phyloP scores from a whole-genome alignment of 441 rosid genomes.

The Corymbia citriodora region DNA sequence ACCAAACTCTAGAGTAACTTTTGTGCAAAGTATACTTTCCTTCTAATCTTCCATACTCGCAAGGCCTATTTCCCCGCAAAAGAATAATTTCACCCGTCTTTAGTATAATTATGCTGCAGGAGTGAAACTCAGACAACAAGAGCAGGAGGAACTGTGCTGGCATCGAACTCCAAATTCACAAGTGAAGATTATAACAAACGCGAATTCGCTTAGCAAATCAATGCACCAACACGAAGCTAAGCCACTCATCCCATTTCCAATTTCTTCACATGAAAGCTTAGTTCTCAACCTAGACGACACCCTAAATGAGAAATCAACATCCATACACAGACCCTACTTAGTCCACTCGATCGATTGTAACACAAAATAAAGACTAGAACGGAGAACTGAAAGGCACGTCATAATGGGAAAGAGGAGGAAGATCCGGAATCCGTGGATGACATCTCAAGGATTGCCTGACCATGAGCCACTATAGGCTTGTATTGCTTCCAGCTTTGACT shows the following conservation, averaged over 20 bases:
- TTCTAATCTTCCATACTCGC: background rate
- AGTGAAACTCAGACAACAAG: background rate
- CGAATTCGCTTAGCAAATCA: background rate
- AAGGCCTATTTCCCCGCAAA: background rate
- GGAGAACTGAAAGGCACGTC: too few relatives aligned
- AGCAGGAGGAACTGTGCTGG: background rate
- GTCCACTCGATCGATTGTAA: too few relatives aligned
- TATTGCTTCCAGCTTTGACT: background rate
- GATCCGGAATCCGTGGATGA: background rate
- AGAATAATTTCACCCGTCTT: background rate
- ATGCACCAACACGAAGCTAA: background rate
- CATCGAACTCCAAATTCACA: background rate
- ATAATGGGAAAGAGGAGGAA: background rate
- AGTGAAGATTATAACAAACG: background rate
- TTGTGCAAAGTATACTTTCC: background rate
- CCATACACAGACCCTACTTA: too few relatives aligned
- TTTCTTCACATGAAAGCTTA: background rate
- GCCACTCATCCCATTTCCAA: background rate
- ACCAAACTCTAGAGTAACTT: background rate
- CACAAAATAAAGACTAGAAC: too few relatives aligned
- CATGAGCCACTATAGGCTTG: background rate
- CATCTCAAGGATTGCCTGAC: background rate
- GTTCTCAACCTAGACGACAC: background rate
- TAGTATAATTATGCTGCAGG: background rate
- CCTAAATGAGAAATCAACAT: too few relatives aligned